Base-by-base conservation (phyloP, 768 basidiomycete genomes). In the Mycena amicta region DNA sequence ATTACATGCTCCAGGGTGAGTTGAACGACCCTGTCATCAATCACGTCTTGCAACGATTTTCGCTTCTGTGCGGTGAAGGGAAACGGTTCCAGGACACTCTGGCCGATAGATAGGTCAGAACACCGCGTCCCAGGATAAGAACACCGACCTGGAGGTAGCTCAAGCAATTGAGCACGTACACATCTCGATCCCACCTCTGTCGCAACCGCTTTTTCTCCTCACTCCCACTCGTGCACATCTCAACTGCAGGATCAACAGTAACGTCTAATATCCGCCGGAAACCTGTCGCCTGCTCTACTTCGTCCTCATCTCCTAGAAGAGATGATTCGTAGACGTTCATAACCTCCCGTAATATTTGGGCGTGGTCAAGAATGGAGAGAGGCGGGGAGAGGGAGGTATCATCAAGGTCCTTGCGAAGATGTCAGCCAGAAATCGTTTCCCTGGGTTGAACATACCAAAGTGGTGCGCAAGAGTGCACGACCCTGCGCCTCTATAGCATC, bases 261-360 rank as follows among this genome's bases (percentile, higher is more conserved):
- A 88, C 83, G 62, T 94, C 89, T 23, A 97, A 73, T 20, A 96
- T 87, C 29, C 83, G 82, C n/a, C 81, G 75, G 67, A 95, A 92
- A 2, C 78, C 77, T 4, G 77, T 69, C 26, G 64, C 70, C 52
- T 75, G 69, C 46, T 77, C 75, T 15, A 67, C 72, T 40, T 75
- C 70, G 40, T 81, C 75, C 59, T 85, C 83, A 28, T 87, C 84
- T 11, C 86, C 89, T 11, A 94, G 77, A 28, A 95, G 80, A 0
- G 95, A 95, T 0, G 90, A 89, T 30, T 92, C 86, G 70, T 96
- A 95, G 4, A 97, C 94, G 1, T 79, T 73, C 85, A 95, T 90
- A 62, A 97, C 86, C 70, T 98, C 94, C 13, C 90, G 87, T 8
- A 98, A 78, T 56, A 92, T 86, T 60, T 93, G 90, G 0, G 84